Base-by-base conservation (phyloP, 2,329 filamentous ascomycete species). In the Fusarium kyushuense region DNA sequence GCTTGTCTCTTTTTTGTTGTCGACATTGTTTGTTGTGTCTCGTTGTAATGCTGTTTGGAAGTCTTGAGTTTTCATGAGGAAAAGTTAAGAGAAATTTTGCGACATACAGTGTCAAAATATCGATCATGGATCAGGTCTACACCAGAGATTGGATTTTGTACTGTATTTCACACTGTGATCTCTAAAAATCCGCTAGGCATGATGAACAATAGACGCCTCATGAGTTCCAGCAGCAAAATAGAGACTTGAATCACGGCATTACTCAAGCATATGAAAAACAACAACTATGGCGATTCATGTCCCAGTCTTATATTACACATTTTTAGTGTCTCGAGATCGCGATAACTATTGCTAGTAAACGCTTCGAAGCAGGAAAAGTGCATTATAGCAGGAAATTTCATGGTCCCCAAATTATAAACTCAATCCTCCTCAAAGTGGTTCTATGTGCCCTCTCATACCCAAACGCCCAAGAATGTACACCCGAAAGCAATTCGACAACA, bases 1-100 rank as follows among this genome's bases (percentile, higher is more conserved):
- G 83, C 82, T 64, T 86, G 84, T 71, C 89, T 86, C 79, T 88
- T 91, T 74, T 82, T 86, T 48, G 81, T 69, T 59, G 79, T 80
- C 5, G 80, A 77, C 81, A 82, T 82, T 66, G 49, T n/a, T 27
- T 27, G 41, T n/a, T 46, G 59, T 36, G 51, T 16, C 8, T 54
- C 49, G 40, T 65, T 56, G 46, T 52, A 51, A 12, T 56, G 27
- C 27, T 27, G 27, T 27, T 27, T 27, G 27, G 27, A 27, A 8
- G 27, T 27, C 27, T 27, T 8, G 27, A 27, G 27, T 27, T 27
- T 27, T 27, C 27, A 27, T 27, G 27, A 27, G 8, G 27, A 9
- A 27, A 27, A 27, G 27, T 27, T 27, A 27, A 7, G 27, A 27
- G 27, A 74, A 74, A 66, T 72, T 74, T 73, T 58, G 62, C 40